Evolutionary conservation across 2,329 filamentous ascomycete genomes (phyloP).

Genomic region (Trichoderma aggressivum): DNA sequence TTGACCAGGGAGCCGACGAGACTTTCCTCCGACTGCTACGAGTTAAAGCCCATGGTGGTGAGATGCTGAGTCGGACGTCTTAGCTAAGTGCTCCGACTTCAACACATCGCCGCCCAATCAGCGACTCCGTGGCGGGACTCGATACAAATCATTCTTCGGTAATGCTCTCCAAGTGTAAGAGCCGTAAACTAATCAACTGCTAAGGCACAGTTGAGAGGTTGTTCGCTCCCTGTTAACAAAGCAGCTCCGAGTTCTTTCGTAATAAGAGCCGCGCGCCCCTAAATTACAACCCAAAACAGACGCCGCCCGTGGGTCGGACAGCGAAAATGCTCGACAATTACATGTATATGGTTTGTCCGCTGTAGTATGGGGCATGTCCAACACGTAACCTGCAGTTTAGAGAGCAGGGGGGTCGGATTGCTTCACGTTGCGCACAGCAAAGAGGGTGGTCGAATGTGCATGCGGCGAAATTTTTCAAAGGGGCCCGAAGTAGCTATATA

Average conservation of each 20-base stretch:
- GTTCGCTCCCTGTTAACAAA: neutral
- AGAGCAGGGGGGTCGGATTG: neutral
- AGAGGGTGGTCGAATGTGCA: neutral
- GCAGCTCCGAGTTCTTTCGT: neutral
- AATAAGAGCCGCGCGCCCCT: neutral
- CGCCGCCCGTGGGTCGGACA: neutral
- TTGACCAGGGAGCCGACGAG: neutral
- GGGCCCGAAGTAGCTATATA: neutral
- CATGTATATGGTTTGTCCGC: neutral
- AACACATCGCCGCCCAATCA: neutral
- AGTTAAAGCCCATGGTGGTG: neutral
- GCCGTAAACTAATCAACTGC: neutral
- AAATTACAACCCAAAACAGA: neutral
- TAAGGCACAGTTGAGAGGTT: neutral
- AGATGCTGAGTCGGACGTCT: neutral
- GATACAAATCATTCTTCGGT: neutral
- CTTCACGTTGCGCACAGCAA: neutral
- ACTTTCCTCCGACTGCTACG: neutral
- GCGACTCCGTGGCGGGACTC: neutral
- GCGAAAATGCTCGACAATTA: neutral
- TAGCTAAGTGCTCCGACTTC: slow-evolving; percentile 13
- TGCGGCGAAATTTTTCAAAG: neutral
- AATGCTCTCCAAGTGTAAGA: neutral
- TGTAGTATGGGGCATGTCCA: neutral
- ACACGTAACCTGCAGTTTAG: neutral